Conservation (phyloP, 805 yeast species). For the Candida verbasci region DNA sequence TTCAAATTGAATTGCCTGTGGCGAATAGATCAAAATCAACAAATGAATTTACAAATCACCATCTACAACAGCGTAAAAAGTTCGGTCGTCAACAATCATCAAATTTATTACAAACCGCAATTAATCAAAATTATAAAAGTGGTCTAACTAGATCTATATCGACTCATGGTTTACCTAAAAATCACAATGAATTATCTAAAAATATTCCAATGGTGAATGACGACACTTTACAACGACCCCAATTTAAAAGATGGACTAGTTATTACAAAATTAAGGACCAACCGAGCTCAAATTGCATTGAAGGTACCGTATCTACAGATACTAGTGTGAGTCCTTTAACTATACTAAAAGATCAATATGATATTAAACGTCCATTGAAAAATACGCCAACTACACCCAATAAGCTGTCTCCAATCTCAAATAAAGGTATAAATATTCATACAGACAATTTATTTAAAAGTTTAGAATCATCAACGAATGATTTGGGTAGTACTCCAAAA, state of each 20-base stretch:
- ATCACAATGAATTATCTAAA: background rate
- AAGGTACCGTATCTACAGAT: background rate
- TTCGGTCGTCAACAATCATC: slow-evolving; percentile 2
- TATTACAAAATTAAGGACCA: background rate
- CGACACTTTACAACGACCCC: slow-evolving; percentile 8
- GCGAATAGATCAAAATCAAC: slow-evolving; percentile 5
- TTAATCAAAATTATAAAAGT: slow-evolving; percentile 9
- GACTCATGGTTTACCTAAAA: slow-evolving; percentile 1
- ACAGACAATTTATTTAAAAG: slow-evolving; percentile 19
- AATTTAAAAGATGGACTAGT: slow-evolving; percentile 10
- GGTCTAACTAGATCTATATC: slow-evolving; percentile 10
- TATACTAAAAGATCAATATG: slow-evolving; percentile 22
- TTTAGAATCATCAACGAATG: slow-evolving; percentile 7
- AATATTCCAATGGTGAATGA: slow-evolving; percentile 5
- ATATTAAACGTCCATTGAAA: slow-evolving; percentile 17
- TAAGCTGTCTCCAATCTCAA: background rate
- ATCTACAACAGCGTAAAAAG: background rate
- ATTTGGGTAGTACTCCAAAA: slow-evolving; percentile 1
- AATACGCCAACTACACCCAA: slow-evolving; percentile 7
- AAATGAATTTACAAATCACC: background rate
- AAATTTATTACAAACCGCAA: slow-evolving; percentile 11
- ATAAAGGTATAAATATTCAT: background rate
- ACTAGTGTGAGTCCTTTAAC: slow-evolving; percentile 24
- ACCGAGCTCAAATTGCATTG: too few species aligned
- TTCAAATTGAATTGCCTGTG: background rate